These are phyloP conservation scores for Mycotypha africana DNA, from an alignment of 371 early-diverging fungal species.

Conservation along the genomic window DNA sequence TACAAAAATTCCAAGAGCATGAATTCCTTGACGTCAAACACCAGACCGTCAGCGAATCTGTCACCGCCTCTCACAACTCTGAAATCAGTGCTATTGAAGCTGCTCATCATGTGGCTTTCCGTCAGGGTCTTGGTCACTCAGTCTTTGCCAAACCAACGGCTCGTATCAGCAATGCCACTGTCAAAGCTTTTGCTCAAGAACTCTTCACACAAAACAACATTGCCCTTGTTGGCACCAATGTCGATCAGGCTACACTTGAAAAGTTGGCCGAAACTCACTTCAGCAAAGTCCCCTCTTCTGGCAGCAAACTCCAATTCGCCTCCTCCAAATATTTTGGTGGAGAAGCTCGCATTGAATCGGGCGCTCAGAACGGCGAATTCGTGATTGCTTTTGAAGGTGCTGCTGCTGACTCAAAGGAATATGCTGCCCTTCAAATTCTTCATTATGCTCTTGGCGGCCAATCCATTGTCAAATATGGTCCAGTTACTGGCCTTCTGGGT, in stretches of 20 bases:
- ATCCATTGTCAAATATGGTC: slow-evolving; percentile 69
- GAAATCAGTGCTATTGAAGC: slow-evolving; percentile 69
- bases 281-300: slow-evolving; percentile 32
- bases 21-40: slow-evolving; percentile 77
- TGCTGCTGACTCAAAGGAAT: slow-evolving; percentile 61
- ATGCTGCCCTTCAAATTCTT: slow-evolving; percentile 73
- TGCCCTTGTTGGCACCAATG: slow-evolving; percentile 84
- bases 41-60: slow-evolving; percentile 65
- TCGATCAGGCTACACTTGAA: slow-evolving; percentile 67
- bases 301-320: slow-evolving; percentile 41
- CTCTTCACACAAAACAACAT: slow-evolving; percentile 69
- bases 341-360: slow-evolving; percentile 62
- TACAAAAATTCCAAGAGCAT: slow-evolving; percentile 80
- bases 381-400: slow-evolving; percentile 81
- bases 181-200: slow-evolving; percentile 69
- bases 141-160: slow-evolving; percentile 69
- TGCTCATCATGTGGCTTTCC: slow-evolving; percentile 90
- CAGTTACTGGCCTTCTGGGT: slow-evolving; percentile 68
- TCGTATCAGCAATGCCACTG: slow-evolving; percentile 53
- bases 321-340: slow-evolving; percentile 78
- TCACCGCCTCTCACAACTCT: slow-evolving; percentile 63
- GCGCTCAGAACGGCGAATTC: slow-evolving; percentile 29
- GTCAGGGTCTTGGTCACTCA: slow-evolving; percentile 93
- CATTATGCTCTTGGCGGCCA: slow-evolving; percentile 79
- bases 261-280: slow-evolving; percentile 58